Percentiles rank a stretch among this genome's conserved stretches.
Evolutionary conservation across 257 asterid species (phyloP).

Genomic region (Przewalskia tangutica): DNA sequence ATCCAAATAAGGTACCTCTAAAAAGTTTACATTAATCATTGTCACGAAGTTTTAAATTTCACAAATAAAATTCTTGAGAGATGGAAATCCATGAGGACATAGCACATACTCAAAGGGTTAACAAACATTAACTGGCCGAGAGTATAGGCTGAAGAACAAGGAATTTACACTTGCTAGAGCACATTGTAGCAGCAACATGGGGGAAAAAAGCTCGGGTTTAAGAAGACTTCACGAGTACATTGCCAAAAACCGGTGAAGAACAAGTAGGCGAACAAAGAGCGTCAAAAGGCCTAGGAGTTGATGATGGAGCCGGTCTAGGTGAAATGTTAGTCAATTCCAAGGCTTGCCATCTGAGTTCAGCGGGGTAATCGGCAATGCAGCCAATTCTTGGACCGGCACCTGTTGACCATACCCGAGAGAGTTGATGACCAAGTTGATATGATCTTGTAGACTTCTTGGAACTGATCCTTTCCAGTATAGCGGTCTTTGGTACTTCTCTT

Average conservation of each 20-base stretch:
- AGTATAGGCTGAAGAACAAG: neutral
- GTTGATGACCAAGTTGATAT: constrained; percentile 72
- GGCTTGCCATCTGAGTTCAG: constrained; percentile 75
- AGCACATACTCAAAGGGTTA: neutral
- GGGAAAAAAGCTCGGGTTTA: neutral
- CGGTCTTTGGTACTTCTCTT: constrained; percentile 53
- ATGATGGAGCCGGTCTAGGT: constrained; percentile 27
- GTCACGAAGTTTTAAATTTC: no score
- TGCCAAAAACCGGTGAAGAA: constrained; percentile 12
- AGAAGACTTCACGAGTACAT: constrained; percentile 11
- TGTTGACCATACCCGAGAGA: constrained; percentile 64
- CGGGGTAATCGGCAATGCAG: constrained; percentile 82
- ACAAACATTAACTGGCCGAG: neutral
- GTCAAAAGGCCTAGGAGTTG: constrained; percentile 27
- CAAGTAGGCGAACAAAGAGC: constrained; percentile 28
- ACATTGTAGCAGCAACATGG: neutral
- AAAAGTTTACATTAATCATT: no score
- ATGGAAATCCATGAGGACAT: no score
- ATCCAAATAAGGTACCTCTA: no score
- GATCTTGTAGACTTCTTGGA: constrained; percentile 71
- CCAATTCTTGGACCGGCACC: constrained; percentile 97
- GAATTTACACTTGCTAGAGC: constrained; percentile 7
- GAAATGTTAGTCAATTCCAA: constrained; percentile 79
- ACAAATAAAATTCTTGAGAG: no score
- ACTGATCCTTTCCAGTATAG: constrained; percentile 62